A percentile compares a stretch with the other conserved stretches of the same genome.
Evolutionary conservation across 75 land plant species (phyloP).

Genomic region (Pinus tabuliformis): DNA sequence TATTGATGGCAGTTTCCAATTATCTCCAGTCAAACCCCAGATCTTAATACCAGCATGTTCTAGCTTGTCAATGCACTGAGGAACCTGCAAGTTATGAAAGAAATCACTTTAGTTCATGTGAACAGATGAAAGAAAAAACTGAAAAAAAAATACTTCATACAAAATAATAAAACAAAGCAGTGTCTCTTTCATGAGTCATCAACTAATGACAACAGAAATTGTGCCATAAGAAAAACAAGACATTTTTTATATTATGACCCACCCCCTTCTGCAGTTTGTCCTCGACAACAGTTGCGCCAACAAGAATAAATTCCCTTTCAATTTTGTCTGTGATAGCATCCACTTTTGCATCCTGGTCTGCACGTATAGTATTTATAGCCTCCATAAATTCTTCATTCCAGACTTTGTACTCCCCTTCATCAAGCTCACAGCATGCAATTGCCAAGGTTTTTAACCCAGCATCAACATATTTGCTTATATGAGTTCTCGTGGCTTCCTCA

Average conservation of each 20-base stretch:
- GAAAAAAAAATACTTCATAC: slow-evolving; percentile 17
- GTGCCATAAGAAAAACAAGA: neutral
- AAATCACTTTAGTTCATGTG: neutral
- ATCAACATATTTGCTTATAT: slow-evolving; percentile 68
- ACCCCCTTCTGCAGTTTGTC: slow-evolving; percentile 90
- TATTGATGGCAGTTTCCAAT: slow-evolving; percentile 92
- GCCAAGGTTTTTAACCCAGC: slow-evolving; percentile 74
- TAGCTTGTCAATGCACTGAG: slow-evolving; percentile 81
- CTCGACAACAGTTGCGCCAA: slow-evolving; percentile 90
- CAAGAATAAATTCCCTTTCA: slow-evolving; percentile 72
- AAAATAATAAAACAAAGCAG: slow-evolving; percentile 1
- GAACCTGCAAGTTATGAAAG: slow-evolving; percentile 39
- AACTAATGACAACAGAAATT: neutral
- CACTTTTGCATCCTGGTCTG: slow-evolving; percentile 47
- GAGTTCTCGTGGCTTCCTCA: slow-evolving; percentile 55
- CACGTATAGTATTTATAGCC: slow-evolving; percentile 58
- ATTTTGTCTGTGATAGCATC: slow-evolving; percentile 55
- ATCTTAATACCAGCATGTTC: slow-evolving; percentile 85
- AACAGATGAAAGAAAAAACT: neutral
- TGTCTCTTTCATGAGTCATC: neutral
- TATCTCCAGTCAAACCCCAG: slow-evolving; percentile 97
- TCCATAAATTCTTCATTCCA: slow-evolving; percentile 39
- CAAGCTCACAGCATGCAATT: slow-evolving; percentile 69
- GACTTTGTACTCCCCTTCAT: slow-evolving; percentile 46
- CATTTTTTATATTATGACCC: slow-evolving; percentile 1